These are phyloP conservation scores for Scheffersomyces titani DNA, from an alignment of 1,139 yeast species.

Conservation along the genomic window DNA sequence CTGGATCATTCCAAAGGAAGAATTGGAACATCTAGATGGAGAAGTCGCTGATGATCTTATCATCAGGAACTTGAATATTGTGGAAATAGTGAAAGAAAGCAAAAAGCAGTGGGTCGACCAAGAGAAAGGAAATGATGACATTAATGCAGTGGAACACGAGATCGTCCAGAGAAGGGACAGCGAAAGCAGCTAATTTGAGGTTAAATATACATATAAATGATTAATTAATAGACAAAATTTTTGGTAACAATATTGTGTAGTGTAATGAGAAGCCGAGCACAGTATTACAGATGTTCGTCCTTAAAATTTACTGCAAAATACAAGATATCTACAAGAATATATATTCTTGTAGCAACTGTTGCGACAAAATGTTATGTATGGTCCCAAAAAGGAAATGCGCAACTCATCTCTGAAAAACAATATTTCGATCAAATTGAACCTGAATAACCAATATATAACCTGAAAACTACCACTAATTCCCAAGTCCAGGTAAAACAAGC, in stretches of 20 bases:
- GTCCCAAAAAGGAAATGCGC: neutral
- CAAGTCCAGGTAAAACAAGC: neutral
- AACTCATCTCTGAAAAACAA: neutral
- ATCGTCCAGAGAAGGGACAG: conserved; percentile 4
- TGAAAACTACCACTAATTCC: neutral
- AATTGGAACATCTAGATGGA: conserved; percentile 64
- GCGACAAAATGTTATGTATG: neutral
- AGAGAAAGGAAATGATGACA: conserved; percentile 6
- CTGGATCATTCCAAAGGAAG: conserved; percentile 58
- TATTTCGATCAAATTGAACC: neutral
- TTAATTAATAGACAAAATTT: neutral
- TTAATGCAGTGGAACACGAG: conserved; percentile 3
- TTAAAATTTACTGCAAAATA: neutral
- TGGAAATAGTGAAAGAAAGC: conserved; percentile 11
- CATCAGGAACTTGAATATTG: conserved; percentile 36
- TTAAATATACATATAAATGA: neutral
- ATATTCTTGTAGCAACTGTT: neutral
- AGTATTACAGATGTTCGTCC: neutral
- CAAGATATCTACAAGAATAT: neutral
- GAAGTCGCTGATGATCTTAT: conserved; percentile 69
- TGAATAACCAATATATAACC: neutral
- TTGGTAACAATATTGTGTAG: neutral
- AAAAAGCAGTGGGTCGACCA: conserved; percentile 8
- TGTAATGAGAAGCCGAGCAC: neutral
- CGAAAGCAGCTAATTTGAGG: conserved; percentile 2